A percentile compares a stretch with the other conserved stretches of the same genome.
Conservation (phyloP, 2,329 filamentous ascomycete genomes). For the Graphiopsis chlorocephala region DNA sequence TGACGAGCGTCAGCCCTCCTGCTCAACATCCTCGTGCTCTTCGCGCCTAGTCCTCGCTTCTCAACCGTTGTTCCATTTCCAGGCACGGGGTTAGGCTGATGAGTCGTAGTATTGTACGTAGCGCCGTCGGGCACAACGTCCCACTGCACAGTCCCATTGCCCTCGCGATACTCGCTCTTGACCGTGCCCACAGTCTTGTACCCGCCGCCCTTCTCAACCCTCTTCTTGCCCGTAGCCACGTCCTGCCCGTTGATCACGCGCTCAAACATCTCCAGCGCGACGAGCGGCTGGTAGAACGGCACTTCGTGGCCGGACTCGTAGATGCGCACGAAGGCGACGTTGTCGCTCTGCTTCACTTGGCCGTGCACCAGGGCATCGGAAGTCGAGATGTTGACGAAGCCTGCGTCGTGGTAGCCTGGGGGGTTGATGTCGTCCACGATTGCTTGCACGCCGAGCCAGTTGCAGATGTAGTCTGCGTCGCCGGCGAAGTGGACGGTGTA, state of each 20-base stretch:
- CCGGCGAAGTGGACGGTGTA: slow-evolving; percentile 46
- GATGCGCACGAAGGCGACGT: slow-evolving; percentile 51
- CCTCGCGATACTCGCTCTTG: slow-evolving; percentile 38
- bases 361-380: slow-evolving; percentile 50
- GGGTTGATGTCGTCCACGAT: slow-evolving; percentile 42
- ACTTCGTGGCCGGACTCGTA: slow-evolving; percentile 52
- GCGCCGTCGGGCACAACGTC: slow-evolving; percentile 42
- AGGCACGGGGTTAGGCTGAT: slow-evolving; percentile 18
- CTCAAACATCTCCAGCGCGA: slow-evolving; percentile 50
- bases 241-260: slow-evolving; percentile 49
- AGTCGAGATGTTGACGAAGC: slow-evolving; percentile 48
- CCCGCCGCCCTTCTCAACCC: slow-evolving; percentile 5
- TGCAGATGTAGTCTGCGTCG: slow-evolving; percentile 51
- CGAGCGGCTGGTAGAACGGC: slow-evolving; percentile 53
- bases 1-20: slow-evolving; percentile 4
- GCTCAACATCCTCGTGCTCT: slow-evolving; percentile 4
- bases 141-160: slow-evolving; percentile 47
- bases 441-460: slow-evolving; percentile 46
- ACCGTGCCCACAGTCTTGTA: slow-evolving; percentile 27
- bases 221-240: slow-evolving; percentile 48
- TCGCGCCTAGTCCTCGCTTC: neutral
- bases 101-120: slow-evolving; percentile 42
- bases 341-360: slow-evolving; percentile 51
- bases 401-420: slow-evolving; percentile 43
- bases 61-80: slow-evolving; percentile 9